A percentile compares a stretch with the other conserved stretches of the same genome.
These are phyloP conservation scores for Entomortierella lignicola DNA, from an alignment of 192 early-diverging fungal species.

Conservation along the genomic window DNA sequence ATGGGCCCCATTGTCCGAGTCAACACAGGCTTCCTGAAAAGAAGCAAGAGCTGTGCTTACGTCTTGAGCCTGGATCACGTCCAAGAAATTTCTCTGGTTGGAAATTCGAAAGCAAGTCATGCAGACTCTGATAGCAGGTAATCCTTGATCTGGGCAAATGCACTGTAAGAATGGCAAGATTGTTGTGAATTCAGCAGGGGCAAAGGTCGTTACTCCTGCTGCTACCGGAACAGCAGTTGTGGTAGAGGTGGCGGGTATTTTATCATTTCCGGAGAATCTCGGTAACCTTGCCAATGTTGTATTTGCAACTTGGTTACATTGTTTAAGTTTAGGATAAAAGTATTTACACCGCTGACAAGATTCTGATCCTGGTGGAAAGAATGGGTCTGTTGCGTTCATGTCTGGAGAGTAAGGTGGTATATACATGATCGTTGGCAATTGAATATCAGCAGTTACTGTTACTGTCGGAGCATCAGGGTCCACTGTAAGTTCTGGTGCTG, in stretches of 20 bases:
- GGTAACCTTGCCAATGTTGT: slow-evolving; percentile 9
- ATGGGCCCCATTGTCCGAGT: slow-evolving; percentile 16
- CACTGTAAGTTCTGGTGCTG: neutral
- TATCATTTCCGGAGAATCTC: neutral
- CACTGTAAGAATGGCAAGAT: slow-evolving; percentile 37
- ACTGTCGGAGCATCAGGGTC: neutral
- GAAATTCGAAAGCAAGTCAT: slow-evolving; percentile 33
- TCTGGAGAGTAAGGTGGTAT: slow-evolving; percentile 15
- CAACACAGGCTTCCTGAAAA: slow-evolving; percentile 35
- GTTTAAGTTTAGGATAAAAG: slow-evolving; percentile 49
- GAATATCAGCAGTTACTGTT: neutral
- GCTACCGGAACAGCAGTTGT: neutral
- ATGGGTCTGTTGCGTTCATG: slow-evolving; percentile 16
- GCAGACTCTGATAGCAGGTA: slow-evolving; percentile 31
- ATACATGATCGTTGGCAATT: slow-evolving; percentile 16
- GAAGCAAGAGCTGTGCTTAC: slow-evolving; percentile 23
- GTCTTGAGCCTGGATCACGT: slow-evolving; percentile 15
- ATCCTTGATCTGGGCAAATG: slow-evolving; percentile 43
- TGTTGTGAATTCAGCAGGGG: slow-evolving; percentile 33
- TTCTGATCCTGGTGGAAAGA: slow-evolving; percentile 32
- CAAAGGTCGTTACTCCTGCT: neutral
- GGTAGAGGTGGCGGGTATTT: neutral
- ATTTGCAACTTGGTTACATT: slow-evolving; percentile 40
- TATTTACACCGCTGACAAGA: slow-evolving; percentile 47
- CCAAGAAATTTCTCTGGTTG: slow-evolving; percentile 32